Conservation (phyloP, 2,329 filamentous ascomycete genomes). For the Coniochaeta hoffmannii region DNA sequence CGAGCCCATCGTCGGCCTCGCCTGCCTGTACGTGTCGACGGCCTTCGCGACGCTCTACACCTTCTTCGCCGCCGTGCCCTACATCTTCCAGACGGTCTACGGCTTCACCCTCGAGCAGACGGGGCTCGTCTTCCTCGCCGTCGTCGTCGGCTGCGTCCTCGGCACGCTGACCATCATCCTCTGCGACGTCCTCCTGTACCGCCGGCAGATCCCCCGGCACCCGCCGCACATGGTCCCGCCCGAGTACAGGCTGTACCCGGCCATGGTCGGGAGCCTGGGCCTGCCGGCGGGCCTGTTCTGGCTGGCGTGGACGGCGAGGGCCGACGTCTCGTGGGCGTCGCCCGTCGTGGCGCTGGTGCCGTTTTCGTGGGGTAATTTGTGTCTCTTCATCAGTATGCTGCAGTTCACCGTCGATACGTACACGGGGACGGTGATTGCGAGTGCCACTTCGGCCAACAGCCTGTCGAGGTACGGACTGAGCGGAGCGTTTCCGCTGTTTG, state of each 20-base stretch:
- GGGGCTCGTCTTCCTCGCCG: constrained; percentile 36
- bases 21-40: constrained; percentile 41
- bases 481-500: constrained; percentile 53
- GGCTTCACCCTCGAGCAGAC: constrained; percentile 33
- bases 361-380: constrained; percentile 54
- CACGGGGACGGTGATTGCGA: constrained; percentile 45
- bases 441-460: constrained; percentile 51
- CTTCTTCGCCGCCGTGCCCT: constrained; percentile 45
- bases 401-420: constrained; percentile 51
- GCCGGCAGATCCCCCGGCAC: constrained; percentile 22
- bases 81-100: constrained; percentile 37
- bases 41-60: constrained; percentile 45
- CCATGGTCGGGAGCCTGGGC: constrained; percentile 49
- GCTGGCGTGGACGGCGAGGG: constrained; percentile 49
- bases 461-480: constrained; percentile 48
- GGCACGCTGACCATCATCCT: constrained; percentile 32
- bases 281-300: constrained; percentile 49
- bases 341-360: constrained; percentile 43
- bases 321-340: constrained; percentile 39
- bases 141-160: constrained; percentile 36
- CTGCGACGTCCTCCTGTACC: constrained; percentile 35
- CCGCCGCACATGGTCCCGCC: constrained; percentile 33
- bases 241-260: constrained; percentile 50
- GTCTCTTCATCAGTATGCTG: constrained; percentile 46
- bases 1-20: constrained; percentile 55